Evolutionary conservation across 139 green algal genomes (phyloP).

Genomic region (Marvania coccoides): DNA sequence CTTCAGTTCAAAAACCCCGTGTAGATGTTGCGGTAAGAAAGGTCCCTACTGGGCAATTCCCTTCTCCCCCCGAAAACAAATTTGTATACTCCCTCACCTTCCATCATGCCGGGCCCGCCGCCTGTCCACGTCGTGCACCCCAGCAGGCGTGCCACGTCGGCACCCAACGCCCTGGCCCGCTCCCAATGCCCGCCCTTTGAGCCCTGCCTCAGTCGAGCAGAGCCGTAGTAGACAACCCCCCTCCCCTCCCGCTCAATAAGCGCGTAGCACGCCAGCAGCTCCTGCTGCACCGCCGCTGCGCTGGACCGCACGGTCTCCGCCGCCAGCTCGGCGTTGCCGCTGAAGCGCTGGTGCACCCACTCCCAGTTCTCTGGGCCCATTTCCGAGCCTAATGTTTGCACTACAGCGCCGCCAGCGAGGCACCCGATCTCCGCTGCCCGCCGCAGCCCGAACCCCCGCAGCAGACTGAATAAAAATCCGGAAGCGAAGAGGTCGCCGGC

Average conservation of each 20-base stretch:
- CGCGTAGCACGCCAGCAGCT: constrained; percentile 56
- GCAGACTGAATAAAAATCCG: constrained; percentile 55
- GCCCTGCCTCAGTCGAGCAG: constrained; percentile 34
- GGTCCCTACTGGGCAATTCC: too few relatives aligned
- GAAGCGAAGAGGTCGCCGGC: constrained; percentile 59
- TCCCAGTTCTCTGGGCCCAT: constrained; percentile 32
- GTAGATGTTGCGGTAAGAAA: too few relatives aligned
- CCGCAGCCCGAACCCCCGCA: constrained; percentile 27
- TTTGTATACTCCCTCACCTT: constrained; percentile 33
- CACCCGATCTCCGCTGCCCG: constrained; percentile 48
- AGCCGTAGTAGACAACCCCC: constrained; percentile 64
- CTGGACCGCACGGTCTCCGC: constrained; percentile 40
- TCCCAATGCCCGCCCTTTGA: constrained; percentile 39
- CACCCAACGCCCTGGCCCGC: constrained; percentile 21
- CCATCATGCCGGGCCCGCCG: constrained; percentile 66
- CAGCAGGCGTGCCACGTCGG: constrained; percentile 45
- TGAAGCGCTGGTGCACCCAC: constrained; percentile 42
- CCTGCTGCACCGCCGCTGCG: constrained; percentile 32
- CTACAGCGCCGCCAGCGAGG: constrained; percentile 49
- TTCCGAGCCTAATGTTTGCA: constrained; percentile 55
- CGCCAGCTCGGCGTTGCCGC: constrained; percentile 42
- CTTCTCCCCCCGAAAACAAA: too few relatives aligned
- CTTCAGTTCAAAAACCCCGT: too few relatives aligned
- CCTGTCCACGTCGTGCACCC: constrained; percentile 53
- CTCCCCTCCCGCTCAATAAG: constrained; percentile 48